These are phyloP conservation scores for Penicillium glabrum DNA, from an alignment of 2,329 filamentous ascomycete genomes.

Conservation along the genomic window DNA sequence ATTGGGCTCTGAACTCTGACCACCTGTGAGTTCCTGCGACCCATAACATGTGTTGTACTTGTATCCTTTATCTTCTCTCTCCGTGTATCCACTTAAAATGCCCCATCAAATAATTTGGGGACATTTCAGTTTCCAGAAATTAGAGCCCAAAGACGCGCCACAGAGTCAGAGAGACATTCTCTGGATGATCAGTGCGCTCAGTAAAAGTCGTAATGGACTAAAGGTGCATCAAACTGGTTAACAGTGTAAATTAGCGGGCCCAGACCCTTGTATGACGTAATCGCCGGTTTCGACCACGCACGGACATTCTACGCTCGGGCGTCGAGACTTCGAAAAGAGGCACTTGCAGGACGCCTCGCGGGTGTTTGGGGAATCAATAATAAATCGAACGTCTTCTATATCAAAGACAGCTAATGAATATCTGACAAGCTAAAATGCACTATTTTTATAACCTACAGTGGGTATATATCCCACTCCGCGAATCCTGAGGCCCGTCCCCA, in stretches of 20 bases:
- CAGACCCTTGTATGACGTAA: slow-evolving; percentile 4
- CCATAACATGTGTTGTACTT: neutral
- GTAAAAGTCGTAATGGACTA: neutral
- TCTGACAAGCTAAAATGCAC: neutral
- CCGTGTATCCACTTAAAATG: too few relatives aligned
- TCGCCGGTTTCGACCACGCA: neutral
- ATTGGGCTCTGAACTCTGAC: neutral
- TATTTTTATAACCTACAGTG: neutral
- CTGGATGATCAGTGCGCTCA: neutral
- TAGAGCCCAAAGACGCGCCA: neutral
- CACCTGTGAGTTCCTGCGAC: neutral
- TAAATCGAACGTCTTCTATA: neutral
- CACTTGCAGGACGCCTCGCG: neutral
- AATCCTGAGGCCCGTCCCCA: neutral
- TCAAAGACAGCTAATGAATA: neutral
- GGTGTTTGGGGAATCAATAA: neutral
- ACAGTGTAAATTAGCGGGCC: neutral
- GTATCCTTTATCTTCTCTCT: too few relatives aligned
- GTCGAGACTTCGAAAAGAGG: neutral
- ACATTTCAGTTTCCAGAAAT: neutral
- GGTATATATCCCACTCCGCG: neutral
- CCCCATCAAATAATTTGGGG: neutral
- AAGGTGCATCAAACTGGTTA: neutral
- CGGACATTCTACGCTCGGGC: neutral
- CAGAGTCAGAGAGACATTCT: neutral